Evolutionary conservation across 1,139 yeast genomes (phyloP).

Genomic region (Suhomyces panamericanus): DNA sequence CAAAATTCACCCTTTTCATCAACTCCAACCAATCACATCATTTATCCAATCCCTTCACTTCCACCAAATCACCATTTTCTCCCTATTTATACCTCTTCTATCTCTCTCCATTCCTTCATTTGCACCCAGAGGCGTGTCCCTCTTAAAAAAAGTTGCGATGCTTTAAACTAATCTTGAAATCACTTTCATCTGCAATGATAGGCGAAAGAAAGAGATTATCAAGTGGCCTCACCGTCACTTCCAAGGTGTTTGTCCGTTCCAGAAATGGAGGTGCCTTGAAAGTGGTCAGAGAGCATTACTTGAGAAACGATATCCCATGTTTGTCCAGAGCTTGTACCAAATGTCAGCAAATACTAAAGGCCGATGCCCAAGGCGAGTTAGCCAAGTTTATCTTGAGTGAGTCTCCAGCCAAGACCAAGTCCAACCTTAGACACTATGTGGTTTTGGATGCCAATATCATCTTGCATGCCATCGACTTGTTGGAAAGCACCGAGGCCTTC

Average conservation of each 20-base stretch:
- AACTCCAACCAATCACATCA: neutral
- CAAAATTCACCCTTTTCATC: too few species aligned
- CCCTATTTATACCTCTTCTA: too few species aligned
- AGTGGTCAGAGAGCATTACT: slow-evolving; percentile 89
- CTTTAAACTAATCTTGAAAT: neutral
- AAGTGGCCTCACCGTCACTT: slow-evolving; percentile 70
- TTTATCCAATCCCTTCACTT: neutral
- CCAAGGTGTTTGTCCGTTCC: slow-evolving; percentile 90
- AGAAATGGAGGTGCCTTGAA: slow-evolving; percentile 88
- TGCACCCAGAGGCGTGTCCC: slow-evolving; percentile 9
- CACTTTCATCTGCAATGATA: slow-evolving; percentile 15
- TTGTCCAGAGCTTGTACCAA: slow-evolving; percentile 66
- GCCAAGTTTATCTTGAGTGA: slow-evolving; percentile 53
- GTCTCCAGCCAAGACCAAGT: slow-evolving; percentile 43
- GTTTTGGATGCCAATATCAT: slow-evolving; percentile 89
- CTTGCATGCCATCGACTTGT: slow-evolving; percentile 82
- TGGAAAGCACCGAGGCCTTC: slow-evolving; percentile 77
- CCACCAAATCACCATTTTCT: neutral
- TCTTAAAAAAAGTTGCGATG: slow-evolving; percentile 11
- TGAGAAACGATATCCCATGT: slow-evolving; percentile 91
- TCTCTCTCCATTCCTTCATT: neutral
- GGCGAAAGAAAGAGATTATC: slow-evolving; percentile 47
- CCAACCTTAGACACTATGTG: slow-evolving; percentile 60
- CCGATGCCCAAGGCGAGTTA: slow-evolving; percentile 55
- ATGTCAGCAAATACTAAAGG: slow-evolving; percentile 58